Conservation (phyloP, 2,329 filamentous ascomycete genomes). For the Sporothrix protearum region DNA sequence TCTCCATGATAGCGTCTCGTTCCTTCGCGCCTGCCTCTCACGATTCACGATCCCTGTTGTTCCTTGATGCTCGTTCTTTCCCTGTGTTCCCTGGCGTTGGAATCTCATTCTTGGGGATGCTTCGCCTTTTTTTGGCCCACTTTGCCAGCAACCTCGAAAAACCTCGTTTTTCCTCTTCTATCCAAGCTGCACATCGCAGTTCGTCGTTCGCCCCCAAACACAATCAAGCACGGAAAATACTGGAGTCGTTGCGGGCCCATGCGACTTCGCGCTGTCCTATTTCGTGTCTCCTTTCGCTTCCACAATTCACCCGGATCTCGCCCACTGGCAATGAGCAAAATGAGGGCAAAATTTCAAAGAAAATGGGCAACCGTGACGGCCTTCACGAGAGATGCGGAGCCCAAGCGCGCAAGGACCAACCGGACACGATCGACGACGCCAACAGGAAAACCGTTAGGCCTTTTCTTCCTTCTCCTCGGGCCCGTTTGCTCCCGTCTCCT, state of each 20-base stretch:
- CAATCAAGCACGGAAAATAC: neutral
- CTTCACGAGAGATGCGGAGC: neutral
- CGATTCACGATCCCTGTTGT: neutral
- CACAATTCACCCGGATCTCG: neutral
- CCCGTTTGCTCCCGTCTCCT: neutral
- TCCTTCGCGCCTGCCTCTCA: neutral
- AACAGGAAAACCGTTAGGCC: slow-evolving; percentile 2
- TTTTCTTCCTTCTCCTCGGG: neutral
- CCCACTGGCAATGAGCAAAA: neutral
- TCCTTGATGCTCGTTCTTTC: neutral
- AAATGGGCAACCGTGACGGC: neutral
- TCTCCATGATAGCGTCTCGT: neutral
- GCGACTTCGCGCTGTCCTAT: neutral
- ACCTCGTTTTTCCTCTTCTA: neutral
- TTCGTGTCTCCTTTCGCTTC: neutral
- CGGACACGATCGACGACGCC: neutral
- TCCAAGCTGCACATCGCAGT: neutral
- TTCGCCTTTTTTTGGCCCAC: neutral
- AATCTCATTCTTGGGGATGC: neutral
- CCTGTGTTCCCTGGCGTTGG: neutral
- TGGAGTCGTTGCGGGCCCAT: neutral
- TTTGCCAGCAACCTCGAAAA: neutral
- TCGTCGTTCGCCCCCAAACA: neutral
- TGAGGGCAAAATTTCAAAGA: neutral
- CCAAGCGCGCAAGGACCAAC: neutral